These are phyloP conservation scores for Diaporthe citrichinensis DNA, from an alignment of 2,329 filamentous ascomycete genomes.

Conservation along the genomic window DNA sequence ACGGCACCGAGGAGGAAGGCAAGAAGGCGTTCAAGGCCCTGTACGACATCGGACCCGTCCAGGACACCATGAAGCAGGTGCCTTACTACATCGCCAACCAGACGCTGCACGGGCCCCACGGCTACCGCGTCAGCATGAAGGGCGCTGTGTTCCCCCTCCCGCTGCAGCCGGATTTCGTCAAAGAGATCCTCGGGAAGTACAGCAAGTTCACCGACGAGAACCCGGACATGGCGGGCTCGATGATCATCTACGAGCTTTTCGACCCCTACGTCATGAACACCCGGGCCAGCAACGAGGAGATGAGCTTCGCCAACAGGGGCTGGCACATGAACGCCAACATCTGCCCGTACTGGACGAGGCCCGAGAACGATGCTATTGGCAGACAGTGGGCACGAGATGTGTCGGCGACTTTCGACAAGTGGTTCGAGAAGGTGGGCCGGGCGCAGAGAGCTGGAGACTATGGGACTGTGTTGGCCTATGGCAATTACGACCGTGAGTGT, in stretches of 20 bases:
- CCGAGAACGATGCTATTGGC: neutral
- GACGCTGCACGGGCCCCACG: neutral
- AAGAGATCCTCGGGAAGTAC: neutral
- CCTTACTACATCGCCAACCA: neutral
- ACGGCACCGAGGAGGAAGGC: slow-evolving; percentile 1
- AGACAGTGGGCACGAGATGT: slow-evolving; percentile 4
- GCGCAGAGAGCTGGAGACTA: slow-evolving; percentile 6
- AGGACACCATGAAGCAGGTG: slow-evolving; percentile 8
- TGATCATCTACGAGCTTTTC: slow-evolving; percentile 48
- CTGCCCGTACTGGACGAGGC: neutral
- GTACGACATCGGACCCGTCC: slow-evolving; percentile 2
- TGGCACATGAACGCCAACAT: slow-evolving; percentile 24
- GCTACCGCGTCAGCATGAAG: slow-evolving; percentile 13
- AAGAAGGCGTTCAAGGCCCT: neutral
- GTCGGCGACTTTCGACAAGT: neutral
- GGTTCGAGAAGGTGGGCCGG: slow-evolving; percentile 5
- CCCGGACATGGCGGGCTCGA: neutral
- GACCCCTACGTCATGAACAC: slow-evolving; percentile 56
- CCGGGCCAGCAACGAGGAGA: slow-evolving; percentile 57
- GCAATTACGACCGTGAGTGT: slow-evolving; percentile 16
- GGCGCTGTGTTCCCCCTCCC: neutral
- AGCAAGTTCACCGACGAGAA: slow-evolving; percentile 11
- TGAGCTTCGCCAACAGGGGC: slow-evolving; percentile 17
- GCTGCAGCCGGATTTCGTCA: neutral
- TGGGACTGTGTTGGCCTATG: neutral